Percentiles rank a stretch among this genome's conserved stretches.
Evolutionary conservation across 2,329 filamentous ascomycete genomes (phyloP).

Genomic region (Beauveria sp.): DNA sequence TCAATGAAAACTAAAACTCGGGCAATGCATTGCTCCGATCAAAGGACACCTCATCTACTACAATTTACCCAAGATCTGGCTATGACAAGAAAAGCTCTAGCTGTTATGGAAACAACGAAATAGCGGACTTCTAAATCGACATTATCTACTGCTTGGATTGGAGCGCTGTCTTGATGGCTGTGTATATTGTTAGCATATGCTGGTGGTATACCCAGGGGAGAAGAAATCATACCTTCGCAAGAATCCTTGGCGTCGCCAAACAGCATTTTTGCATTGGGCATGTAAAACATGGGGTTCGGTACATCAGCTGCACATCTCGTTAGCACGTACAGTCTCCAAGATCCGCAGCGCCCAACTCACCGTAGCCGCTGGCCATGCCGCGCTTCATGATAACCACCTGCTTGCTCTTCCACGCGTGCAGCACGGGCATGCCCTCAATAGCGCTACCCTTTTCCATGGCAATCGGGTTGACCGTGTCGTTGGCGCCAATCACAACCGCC

Average conservation of each 20-base stretch:
- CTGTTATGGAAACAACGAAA: not conserved
- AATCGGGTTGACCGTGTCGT: slow-evolving; percentile 89
- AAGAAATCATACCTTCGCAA: slow-evolving; percentile 58
- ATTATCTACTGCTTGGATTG: slow-evolving; percentile 19
- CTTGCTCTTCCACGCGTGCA: slow-evolving; percentile 92
- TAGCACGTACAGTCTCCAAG: slow-evolving; percentile 13
- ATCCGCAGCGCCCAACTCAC: slow-evolving; percentile 34
- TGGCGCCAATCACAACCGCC: slow-evolving; percentile 82
- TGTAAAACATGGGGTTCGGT: slow-evolving; percentile 89
- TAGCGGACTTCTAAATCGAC: not conserved
- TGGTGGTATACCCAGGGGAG: not conserved
- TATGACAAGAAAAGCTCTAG: not conserved
- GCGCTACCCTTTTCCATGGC: slow-evolving; percentile 74
- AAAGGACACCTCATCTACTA: not conserved
- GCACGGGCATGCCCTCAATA: slow-evolving; percentile 87
- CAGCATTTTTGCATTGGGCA: slow-evolving; percentile 83
- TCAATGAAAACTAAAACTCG: not conserved
- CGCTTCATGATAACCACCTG: slow-evolving; percentile 91
- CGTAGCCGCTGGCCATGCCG: slow-evolving; percentile 81
- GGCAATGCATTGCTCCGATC: not conserved
- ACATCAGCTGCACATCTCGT: slow-evolving; percentile 58
- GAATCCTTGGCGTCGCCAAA: slow-evolving; percentile 84
- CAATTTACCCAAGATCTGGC: slow-evolving; percentile 1
- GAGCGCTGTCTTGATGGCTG: slow-evolving; percentile 35
- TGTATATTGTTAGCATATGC: slow-evolving; percentile 17